Evolutionary conservation across 1,139 yeast genomes (phyloP).

Genomic region (Starmera stellimalicola): DNA sequence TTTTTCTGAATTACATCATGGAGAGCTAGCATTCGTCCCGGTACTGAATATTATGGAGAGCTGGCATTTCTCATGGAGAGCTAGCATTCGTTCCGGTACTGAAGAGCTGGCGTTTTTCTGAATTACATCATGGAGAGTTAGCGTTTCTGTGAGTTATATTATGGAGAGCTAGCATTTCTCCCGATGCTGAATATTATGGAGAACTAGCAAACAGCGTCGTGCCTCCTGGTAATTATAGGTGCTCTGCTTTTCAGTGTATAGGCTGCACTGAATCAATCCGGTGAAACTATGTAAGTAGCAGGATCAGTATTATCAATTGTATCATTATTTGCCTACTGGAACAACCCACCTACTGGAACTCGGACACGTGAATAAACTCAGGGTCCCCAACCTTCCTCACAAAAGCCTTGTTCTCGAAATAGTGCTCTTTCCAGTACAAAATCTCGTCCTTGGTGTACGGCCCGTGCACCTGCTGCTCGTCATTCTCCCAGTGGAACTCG

Average conservation of each 20-base stretch:
- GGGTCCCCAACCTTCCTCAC: slow-evolving; percentile 29
- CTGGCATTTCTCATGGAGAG: slow-evolving; percentile 20
- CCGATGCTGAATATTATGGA: too few species aligned
- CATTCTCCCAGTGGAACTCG: slow-evolving; percentile 53
- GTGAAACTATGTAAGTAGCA: too few species aligned
- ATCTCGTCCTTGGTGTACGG: slow-evolving; percentile 50
- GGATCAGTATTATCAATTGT: slow-evolving; percentile 76
- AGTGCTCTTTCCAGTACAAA: slow-evolving; percentile 47
- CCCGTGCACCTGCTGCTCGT: slow-evolving; percentile 37
- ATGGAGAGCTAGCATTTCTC: too few species aligned
- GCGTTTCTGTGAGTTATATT: too few species aligned
- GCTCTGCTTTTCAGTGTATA: too few species aligned
- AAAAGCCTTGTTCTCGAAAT: slow-evolving; percentile 43
- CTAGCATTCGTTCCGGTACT: too few species aligned
- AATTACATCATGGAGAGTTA: slow-evolving; percentile 31
- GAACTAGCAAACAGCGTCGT: too few species aligned
- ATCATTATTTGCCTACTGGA: slow-evolving; percentile 89
- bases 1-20: slow-evolving; percentile 38
- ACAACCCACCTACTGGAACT: slow-evolving; percentile 57
- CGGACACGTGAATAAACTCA: slow-evolving; percentile 24
- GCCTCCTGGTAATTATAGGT: too few species aligned
- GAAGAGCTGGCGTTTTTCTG: too few species aligned
- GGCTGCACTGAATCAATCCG: too few species aligned
- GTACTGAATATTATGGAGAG: too few species aligned
- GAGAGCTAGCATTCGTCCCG: too few species aligned